A percentile compares a stretch with the other conserved stretches of the same genome.
Conservation (phyloP, 78 protist species). For the Polysphondylium violaceum region DNA sequence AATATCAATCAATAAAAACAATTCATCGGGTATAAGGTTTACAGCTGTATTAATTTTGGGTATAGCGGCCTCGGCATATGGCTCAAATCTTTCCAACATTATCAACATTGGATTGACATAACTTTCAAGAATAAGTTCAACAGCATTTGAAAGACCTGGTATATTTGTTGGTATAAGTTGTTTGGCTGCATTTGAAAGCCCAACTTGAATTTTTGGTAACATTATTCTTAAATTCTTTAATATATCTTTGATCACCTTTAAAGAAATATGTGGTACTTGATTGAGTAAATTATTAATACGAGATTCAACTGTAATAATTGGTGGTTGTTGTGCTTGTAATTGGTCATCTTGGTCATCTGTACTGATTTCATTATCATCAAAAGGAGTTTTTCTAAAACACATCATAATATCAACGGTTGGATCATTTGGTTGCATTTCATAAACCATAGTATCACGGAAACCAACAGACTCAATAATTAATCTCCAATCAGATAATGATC, state of each 20-base stretch:
- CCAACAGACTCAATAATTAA: constrained; percentile 26
- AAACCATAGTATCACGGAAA: constrained; percentile 31
- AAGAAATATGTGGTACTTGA: constrained; percentile 17
- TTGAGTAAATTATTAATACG: neutral
- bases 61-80: constrained; percentile 6
- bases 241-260: neutral
- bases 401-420: constrained; percentile 80
- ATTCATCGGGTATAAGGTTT: constrained; percentile 13
- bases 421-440: constrained; percentile 70
- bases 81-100: constrained; percentile 21
- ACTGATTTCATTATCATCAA: neutral
- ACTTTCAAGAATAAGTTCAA: neutral
- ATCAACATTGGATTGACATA: constrained; percentile 11
- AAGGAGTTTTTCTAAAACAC: constrained; percentile 54
- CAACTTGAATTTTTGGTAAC: constrained; percentile 15
- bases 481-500: constrained; percentile 65
- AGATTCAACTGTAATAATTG: neutral
- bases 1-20: constrained; percentile 1
- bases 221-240: neutral
- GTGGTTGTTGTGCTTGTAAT: neutral
- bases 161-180: neutral
- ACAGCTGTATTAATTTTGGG: constrained; percentile 16
- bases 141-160: constrained; percentile 19
- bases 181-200: neutral
- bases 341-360: too few species aligned